These are phyloP conservation scores for Sanghuangporus baumii DNA, from an alignment of 1,284 basidiomycete species.

Conservation along the genomic window DNA sequence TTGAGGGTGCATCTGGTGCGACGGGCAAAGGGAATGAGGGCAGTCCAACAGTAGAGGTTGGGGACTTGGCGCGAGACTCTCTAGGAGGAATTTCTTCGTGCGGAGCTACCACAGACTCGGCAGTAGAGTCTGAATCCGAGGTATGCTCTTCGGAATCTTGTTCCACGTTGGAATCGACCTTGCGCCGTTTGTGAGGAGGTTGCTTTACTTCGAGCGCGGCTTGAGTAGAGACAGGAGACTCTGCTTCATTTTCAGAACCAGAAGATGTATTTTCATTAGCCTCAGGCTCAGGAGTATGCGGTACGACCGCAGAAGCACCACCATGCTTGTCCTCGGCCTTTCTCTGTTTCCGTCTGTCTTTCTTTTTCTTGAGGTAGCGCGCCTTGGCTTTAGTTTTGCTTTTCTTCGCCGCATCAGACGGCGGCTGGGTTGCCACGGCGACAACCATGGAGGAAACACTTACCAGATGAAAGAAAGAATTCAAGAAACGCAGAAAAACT, in stretches of 20 bases:
- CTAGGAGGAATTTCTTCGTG: constrained; percentile 13
- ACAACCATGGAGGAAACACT: neutral
- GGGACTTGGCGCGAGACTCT: constrained; percentile 24
- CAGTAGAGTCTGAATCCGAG: neutral
- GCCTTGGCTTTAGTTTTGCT: constrained; percentile 55
- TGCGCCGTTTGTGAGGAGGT: constrained; percentile 38
- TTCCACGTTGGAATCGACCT: constrained; percentile 21
- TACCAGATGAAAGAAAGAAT: neutral
- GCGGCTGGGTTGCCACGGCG: neutral
- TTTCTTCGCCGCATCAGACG: constrained; percentile 19
- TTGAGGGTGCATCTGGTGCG: constrained; percentile 66
- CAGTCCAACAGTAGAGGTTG: constrained; percentile 34
- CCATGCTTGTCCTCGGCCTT: constrained; percentile 30
- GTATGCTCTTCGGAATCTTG: neutral
- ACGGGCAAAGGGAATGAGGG: constrained; percentile 70
- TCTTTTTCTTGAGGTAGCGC: constrained; percentile 63
- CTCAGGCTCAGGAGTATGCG: constrained; percentile 16
- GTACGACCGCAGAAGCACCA: constrained; percentile 5
- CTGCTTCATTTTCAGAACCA: constrained; percentile 23
- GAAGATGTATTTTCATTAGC: constrained; percentile 18
- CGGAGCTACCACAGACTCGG: constrained; percentile 16
- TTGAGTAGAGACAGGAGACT: constrained; percentile 26
- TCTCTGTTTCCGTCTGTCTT: constrained; percentile 50
- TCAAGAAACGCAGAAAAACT: neutral
- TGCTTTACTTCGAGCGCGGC: neutral